phyloP scores from a whole-genome alignment of 345 rosid species.

The Arabis alpina region DNA sequence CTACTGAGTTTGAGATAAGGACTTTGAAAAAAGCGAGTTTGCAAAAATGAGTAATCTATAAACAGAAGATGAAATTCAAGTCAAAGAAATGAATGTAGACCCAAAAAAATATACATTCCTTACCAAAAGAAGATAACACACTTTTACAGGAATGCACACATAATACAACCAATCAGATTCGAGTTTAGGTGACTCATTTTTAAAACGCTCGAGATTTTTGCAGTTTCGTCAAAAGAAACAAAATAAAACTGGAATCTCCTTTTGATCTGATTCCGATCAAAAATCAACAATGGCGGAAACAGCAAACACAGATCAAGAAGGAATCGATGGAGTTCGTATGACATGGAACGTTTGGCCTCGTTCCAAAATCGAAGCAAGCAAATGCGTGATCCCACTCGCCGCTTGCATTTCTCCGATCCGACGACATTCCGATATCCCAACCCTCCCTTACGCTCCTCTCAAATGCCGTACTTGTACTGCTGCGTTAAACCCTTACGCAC shows the following conservation, averaged over 20 bases:
- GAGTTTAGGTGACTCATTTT: no score
- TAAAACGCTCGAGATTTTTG: no score
- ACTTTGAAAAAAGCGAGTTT: no score
- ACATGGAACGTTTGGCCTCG: slow-evolving; percentile 99
- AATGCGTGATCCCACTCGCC: slow-evolving; percentile 97
- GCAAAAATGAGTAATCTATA: no score
- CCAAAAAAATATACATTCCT: no score
- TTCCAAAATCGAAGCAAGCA: slow-evolving; percentile 95
- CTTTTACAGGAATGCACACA: no score
- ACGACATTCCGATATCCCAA: slow-evolving; percentile 67
- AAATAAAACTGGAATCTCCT: not conserved
- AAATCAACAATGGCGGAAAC: slow-evolving; percentile 69
- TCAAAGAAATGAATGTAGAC: no score
- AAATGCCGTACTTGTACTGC: slow-evolving; percentile 81
- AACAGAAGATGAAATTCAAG: no score
- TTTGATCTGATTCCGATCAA: slow-evolving; percentile 31
- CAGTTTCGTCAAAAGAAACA: no score
- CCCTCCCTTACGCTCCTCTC: slow-evolving; percentile 86
- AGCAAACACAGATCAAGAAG: slow-evolving; percentile 83
- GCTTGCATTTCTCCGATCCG: slow-evolving; percentile 92
- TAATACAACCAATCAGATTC: no score
- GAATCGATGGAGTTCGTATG: slow-evolving; percentile 95
- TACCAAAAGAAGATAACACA: no score
- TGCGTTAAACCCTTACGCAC: slow-evolving; percentile 67
- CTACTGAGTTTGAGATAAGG: no score